Evolutionary conservation across 2,329 filamentous ascomycete genomes (phyloP).

Genomic region (Orbilia ellipsospora): DNA sequence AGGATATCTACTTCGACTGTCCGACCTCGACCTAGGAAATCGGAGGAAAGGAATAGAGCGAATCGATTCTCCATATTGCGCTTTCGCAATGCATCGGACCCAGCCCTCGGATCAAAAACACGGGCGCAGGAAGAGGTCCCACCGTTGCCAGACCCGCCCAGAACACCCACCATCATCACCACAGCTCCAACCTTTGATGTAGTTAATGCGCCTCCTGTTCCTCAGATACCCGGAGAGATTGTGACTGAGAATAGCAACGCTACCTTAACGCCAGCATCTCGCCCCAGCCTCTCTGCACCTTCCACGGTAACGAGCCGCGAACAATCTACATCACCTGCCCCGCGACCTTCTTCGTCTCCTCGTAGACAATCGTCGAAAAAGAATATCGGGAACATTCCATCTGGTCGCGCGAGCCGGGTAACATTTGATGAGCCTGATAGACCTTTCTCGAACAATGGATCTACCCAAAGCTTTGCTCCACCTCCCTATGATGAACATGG

Average conservation of each 20-base stretch:
- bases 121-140: constrained; percentile 54
- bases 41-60: constrained; percentile 43
- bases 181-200: constrained; percentile 83
- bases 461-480: constrained; percentile 64
- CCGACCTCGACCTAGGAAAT: constrained; percentile 47
- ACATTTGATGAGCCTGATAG: constrained; percentile 72
- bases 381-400: constrained; percentile 68
- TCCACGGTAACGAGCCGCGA: constrained; percentile 55
- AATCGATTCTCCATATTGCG: constrained; percentile 56
- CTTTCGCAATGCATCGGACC: constrained; percentile 59
- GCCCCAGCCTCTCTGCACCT: constrained; percentile 49
- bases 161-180: constrained; percentile 79
- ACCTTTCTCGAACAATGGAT: constrained; percentile 65
- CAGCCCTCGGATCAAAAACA: constrained; percentile 57
- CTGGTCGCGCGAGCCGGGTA: constrained; percentile 66
- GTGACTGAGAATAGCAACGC: constrained; percentile 64
- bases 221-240: constrained; percentile 24
- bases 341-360: constrained; percentile 57
- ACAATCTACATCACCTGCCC: constrained; percentile 58
- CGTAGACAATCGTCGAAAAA: constrained; percentile 64
- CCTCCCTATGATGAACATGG: constrained; percentile 73
- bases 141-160: constrained; percentile 54
- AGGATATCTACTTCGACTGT: constrained; percentile 49
- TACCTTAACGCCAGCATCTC: constrained; percentile 59
- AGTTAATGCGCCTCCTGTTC: constrained; percentile 38